These are phyloP conservation scores for Fusarium drepaniforme DNA, from an alignment of 2,329 filamentous ascomycete genomes.

Conservation along the genomic window DNA sequence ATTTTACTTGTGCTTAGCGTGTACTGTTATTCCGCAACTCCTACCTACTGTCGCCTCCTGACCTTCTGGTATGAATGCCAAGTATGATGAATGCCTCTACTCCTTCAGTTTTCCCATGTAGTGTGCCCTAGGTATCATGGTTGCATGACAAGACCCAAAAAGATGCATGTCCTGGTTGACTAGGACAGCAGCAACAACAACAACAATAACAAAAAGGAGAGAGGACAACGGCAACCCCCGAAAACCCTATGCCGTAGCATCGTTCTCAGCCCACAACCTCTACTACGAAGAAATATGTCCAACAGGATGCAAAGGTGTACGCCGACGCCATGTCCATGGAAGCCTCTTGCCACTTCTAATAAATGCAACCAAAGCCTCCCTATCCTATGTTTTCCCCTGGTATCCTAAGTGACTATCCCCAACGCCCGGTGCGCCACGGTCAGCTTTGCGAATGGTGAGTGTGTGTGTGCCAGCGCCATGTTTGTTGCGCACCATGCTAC, in stretches of 20 bases:
- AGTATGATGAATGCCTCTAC: background rate
- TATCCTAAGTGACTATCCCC: conserved; percentile 11
- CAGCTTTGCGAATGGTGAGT: conserved; percentile 2
- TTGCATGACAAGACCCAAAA: background rate
- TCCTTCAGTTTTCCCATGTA: background rate
- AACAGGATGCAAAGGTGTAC: background rate
- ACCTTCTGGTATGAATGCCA: background rate
- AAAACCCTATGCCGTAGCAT: background rate
- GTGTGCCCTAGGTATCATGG: conserved; percentile 10
- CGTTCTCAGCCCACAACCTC: background rate
- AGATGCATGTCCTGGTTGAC: background rate
- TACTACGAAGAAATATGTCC: background rate
- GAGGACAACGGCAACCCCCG: background rate
- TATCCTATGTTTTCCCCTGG: conserved; percentile 23
- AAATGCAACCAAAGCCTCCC: conserved; percentile 30
- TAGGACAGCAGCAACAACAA: background rate
- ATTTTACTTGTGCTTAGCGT: conserved; percentile 3
- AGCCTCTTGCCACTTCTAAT: conserved; percentile 30
- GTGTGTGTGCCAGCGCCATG: background rate
- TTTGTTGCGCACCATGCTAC: conserved; percentile 1
- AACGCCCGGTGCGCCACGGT: conserved; percentile 12
- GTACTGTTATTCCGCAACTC: background rate
- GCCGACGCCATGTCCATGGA: conserved; percentile 13
- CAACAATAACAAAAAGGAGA: background rate
- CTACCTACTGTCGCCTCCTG: background rate